Conservation (phyloP, 2,329 filamentous ascomycete species). For the Trichoderma hamatum region DNA sequence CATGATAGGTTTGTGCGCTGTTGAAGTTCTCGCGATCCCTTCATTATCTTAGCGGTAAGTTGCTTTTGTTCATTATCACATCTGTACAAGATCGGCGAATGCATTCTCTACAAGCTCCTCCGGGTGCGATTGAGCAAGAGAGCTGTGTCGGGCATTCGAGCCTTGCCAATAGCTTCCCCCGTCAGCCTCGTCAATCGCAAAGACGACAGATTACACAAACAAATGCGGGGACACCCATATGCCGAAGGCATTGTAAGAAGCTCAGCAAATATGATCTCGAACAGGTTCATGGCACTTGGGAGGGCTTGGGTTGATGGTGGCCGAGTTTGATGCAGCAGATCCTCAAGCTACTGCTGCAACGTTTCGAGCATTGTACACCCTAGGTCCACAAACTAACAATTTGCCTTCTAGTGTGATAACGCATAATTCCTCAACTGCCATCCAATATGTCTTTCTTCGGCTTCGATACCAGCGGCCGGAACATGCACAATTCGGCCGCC, state of each 20-base stretch:
- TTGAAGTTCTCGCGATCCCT: slow-evolving; percentile 38
- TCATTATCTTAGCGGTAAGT: slow-evolving; percentile 48
- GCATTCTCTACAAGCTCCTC: too few relatives aligned
- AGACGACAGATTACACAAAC: slow-evolving; percentile 6
- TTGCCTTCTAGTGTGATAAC: slow-evolving; percentile 32
- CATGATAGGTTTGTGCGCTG: slow-evolving; percentile 47
- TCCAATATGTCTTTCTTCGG: slow-evolving; percentile 85
- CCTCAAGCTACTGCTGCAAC: neutral
- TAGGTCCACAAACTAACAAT: slow-evolving; percentile 29
- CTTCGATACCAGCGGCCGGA: slow-evolving; percentile 67
- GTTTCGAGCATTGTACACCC: neutral
- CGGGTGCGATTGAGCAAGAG: neutral
- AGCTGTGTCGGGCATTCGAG: neutral
- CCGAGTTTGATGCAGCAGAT: neutral
- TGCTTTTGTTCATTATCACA: neutral
- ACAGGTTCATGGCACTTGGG: neutral
- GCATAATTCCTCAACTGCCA: slow-evolving; percentile 27
- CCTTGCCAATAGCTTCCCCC: neutral
- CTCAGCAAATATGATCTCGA: neutral
- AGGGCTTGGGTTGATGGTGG: neutral
- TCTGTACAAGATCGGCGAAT: neutral
- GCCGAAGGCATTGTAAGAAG: neutral
- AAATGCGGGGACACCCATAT: neutral
- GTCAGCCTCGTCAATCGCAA: slow-evolving; percentile 8
- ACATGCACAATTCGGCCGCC: slow-evolving; percentile 63